These are phyloP conservation scores for Hirsutella rhossiliensis DNA, from an alignment of 2,329 filamentous ascomycete genomes.

Conservation along the genomic window DNA sequence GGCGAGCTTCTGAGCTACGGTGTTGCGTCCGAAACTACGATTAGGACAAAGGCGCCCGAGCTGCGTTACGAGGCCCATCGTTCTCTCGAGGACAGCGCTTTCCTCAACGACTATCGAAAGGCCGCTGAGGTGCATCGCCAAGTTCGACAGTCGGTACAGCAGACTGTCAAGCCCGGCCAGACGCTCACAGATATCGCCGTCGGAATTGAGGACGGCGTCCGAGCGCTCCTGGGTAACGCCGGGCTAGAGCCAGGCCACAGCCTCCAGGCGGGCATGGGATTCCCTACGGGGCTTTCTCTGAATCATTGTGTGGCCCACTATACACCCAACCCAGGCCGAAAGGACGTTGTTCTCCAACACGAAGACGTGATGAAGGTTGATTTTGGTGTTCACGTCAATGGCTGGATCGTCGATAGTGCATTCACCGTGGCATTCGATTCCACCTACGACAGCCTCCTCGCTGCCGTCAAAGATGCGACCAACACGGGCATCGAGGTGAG, in stretches of 20 bases:
- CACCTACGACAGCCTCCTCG: conserved; percentile 58
- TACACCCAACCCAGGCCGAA: conserved; percentile 72
- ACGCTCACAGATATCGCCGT: conserved; percentile 65
- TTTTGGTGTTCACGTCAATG: conserved; percentile 65
- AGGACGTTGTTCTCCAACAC: conserved; percentile 48
- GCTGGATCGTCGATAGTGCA: conserved; percentile 64
- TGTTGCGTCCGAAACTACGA: neutral
- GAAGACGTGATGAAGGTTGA: conserved; percentile 70
- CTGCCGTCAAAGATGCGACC: conserved; percentile 61
- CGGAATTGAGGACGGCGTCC: conserved; percentile 69
- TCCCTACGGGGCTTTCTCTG: conserved; percentile 69
- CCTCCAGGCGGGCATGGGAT: conserved; percentile 65
- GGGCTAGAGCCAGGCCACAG: conserved; percentile 65
- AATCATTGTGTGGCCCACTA: conserved; percentile 76
- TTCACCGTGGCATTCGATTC: conserved; percentile 66
- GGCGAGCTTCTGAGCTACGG: neutral
- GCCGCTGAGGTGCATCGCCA: conserved; percentile 72
- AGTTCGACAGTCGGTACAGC: conserved; percentile 67
- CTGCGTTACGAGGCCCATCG: conserved; percentile 8
- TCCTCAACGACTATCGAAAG: conserved; percentile 65
- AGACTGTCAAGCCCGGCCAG: conserved; percentile 67
- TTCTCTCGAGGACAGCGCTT: conserved; percentile 31
- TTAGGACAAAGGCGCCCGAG: neutral
- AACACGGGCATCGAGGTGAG: conserved; percentile 62
- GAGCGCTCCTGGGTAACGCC: conserved; percentile 59